Evolutionary conservation across 2,329 filamentous ascomycete genomes (phyloP).

Genomic region (Allantophomopsis lycopodina): DNA sequence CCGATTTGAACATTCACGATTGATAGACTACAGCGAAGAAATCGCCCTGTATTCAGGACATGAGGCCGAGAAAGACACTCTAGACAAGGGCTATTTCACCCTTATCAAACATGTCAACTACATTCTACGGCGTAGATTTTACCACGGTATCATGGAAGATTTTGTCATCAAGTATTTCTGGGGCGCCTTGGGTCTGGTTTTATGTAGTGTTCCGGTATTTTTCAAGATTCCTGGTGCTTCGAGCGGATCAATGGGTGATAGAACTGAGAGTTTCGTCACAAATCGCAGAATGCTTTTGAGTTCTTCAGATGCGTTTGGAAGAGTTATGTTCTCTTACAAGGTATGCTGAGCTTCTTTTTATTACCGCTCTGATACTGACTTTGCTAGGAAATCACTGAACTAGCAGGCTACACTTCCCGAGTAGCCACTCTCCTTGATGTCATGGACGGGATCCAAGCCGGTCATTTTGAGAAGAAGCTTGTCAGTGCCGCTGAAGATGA

Average conservation of each 20-base stretch:
- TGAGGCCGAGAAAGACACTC: constrained; percentile 84
- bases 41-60: constrained; percentile 86
- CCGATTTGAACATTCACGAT: constrained; percentile 80
- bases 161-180: constrained; percentile 99
- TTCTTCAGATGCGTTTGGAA: constrained; percentile 88
- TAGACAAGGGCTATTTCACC: constrained; percentile 98
- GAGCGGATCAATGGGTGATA: constrained; percentile 48
- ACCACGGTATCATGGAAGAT: constrained; percentile 99
- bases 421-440: constrained; percentile 84
- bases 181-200: constrained; percentile 80
- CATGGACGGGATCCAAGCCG: constrained; percentile 83
- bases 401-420: constrained; percentile 88
- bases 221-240: constrained; percentile 69
- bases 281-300: constrained; percentile 85
- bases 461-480: constrained; percentile 91
- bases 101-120: constrained; percentile 97
- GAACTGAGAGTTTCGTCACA: constrained; percentile 73
- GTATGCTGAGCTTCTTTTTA: not conserved
- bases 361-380: not conserved
- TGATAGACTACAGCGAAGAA: constrained; percentile 95
- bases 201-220: constrained; percentile 93
- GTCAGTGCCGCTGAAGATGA: constrained; percentile 78
- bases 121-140: constrained; percentile 78
- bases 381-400: constrained; percentile 66
- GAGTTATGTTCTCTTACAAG: constrained; percentile 96